These are phyloP conservation scores for Vigna mungo DNA, from an alignment of 306 rosid species.

Conservation along the genomic window DNA sequence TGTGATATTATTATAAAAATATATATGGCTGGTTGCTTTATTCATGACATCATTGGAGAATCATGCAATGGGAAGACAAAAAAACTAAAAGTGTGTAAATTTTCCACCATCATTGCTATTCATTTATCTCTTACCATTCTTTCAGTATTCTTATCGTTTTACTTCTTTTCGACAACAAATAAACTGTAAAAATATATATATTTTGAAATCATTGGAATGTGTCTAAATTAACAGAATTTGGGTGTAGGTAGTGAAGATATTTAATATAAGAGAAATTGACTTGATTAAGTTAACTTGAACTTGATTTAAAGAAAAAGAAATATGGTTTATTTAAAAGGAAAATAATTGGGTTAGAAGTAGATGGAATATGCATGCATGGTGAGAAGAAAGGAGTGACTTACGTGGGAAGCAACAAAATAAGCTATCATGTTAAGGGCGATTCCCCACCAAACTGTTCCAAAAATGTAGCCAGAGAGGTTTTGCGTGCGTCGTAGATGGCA, in stretches of 20 bases:
- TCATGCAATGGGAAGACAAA: not conserved
- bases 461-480: slow-evolving; percentile 83
- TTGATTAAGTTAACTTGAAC: too few species aligned
- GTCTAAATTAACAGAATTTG: too few species aligned
- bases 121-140: not conserved
- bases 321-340: too few species aligned
- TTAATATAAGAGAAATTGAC: too few species aligned
- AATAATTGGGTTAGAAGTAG: too few species aligned
- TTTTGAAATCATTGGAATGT: too few species aligned
- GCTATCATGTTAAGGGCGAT: slow-evolving; percentile 96
- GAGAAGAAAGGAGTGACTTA: slow-evolving; percentile 48
- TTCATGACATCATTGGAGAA: not conserved
- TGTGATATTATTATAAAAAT: not conserved
- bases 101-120: not conserved
- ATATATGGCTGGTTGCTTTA: not conserved
- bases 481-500: slow-evolving; percentile 82
- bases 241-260: too few species aligned
- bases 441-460: slow-evolving; percentile 98
- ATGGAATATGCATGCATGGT: too few species aligned
- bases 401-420: slow-evolving; percentile 93
- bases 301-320: too few species aligned
- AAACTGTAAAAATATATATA: too few species aligned
- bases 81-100: not conserved
- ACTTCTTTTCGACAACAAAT: too few species aligned
- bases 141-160: too few species aligned